Conservation (phyloP, 2,329 filamentous ascomycete species). For the Cryphonectria naterciae region DNA sequence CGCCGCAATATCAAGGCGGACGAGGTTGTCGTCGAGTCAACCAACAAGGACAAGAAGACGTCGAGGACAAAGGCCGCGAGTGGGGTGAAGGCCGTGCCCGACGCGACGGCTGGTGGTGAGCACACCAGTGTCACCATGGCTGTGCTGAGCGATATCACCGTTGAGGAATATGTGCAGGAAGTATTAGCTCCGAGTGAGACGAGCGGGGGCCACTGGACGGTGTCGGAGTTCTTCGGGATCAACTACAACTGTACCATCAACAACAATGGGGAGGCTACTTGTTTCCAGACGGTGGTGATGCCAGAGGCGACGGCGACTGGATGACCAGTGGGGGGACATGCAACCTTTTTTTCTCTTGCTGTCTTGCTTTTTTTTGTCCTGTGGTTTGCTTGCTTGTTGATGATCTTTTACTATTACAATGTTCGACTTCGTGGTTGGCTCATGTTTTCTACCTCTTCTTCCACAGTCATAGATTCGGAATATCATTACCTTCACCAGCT, state of each 20-base stretch:
- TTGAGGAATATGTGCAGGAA: neutral
- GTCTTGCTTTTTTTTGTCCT: neutral
- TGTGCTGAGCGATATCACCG: slow-evolving; percentile 1
- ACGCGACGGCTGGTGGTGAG: neutral
- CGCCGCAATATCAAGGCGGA: neutral
- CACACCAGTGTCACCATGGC: neutral
- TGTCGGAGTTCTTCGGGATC: slow-evolving; percentile 7
- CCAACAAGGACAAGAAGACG: neutral
- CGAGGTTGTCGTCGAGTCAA: neutral
- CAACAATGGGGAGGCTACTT: neutral
- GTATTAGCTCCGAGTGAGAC: too few relatives aligned
- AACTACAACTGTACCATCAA: slow-evolving; percentile 9
- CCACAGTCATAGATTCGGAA: neutral
- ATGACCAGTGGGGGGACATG: neutral
- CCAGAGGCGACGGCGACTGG: slow-evolving; percentile 2
- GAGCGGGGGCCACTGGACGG: neutral
- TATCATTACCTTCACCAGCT: neutral
- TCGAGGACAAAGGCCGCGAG: neutral
- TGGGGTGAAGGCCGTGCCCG: neutral
- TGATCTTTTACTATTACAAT: neutral
- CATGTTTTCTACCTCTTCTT: neutral
- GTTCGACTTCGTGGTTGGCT: neutral
- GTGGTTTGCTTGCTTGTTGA: neutral
- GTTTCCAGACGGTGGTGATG: slow-evolving; percentile 13
- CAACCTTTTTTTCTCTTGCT: neutral